phyloP scores from a whole-genome alignment of 345 rosid species.

The Eucalyptus curtisii region DNA sequence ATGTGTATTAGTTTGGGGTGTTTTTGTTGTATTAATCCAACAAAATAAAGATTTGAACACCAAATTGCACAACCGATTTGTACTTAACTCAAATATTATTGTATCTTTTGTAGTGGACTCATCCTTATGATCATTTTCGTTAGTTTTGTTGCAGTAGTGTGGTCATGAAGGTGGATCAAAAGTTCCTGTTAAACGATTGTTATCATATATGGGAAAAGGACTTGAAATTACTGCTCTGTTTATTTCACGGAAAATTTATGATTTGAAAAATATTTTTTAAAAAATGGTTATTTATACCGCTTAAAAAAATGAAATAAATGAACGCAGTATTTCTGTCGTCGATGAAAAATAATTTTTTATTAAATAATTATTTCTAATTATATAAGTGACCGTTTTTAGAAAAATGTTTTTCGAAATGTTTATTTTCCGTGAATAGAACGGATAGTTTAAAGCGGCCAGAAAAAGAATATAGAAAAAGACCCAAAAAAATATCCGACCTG shows the following conservation, averaged over 20 bases:
- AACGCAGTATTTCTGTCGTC: background rate
- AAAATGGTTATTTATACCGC: accelerated
- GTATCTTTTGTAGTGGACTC: background rate
- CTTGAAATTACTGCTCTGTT: background rate
- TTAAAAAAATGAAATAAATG: background rate
- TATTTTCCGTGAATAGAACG: background rate
- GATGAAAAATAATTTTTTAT: accelerated
- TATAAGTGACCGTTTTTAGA: background rate
- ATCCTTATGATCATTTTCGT: background rate
- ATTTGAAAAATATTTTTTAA: background rate
- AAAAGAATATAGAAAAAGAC: background rate
- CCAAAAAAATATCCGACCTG: slow-evolving; percentile 13
- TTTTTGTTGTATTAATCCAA: background rate
- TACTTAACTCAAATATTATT: background rate
- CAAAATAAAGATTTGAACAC: background rate
- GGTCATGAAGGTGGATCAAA: background rate
- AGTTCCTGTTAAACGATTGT: background rate
- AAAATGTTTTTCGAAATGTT: accelerated
- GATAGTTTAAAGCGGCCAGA: background rate
- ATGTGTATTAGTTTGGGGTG: accelerated
- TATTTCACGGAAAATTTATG: background rate
- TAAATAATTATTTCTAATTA: background rate
- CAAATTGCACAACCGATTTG: background rate
- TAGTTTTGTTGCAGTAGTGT: background rate
- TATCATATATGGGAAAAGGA: background rate